Base-by-base conservation (phyloP, 495 filamentous ascomycete genomes). In the Daldinia loculata region DNA sequence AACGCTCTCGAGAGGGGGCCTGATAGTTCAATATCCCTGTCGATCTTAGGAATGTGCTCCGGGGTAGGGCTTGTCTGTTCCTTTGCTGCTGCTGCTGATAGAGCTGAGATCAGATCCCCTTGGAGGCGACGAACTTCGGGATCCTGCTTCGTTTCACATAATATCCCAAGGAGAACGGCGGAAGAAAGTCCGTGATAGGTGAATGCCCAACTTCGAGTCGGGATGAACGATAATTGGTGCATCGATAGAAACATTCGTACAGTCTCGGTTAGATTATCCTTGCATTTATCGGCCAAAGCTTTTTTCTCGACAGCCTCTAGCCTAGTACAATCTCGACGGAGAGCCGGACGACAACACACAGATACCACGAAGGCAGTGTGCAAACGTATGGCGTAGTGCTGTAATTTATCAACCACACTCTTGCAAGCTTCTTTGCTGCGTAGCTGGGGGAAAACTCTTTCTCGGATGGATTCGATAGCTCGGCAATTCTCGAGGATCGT, bases 171-270 rank as follows among this genome's bases (percentile, higher is more conserved):
- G 1, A 91, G 80, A 2, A 91, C 82, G 2, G 89, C 89, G 2
- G 88, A 90, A 34, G 86, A 88, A 19, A 91, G 81, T 8, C 87
- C 87, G 57, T 90, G 87, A 63, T 90, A 89, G 0, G 88, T 86
- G 51, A 90, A 87, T 5, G 88, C 87, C 89, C 89, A 91, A 14
- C 87, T 89, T 22, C 89, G 84, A 6, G 86, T 87, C 0, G 88
- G 88, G 50, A 88, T 89, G 1, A 89, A 82, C 5, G 88, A 89
- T 63, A 90, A 79, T 69, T 89, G 88, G 67, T 89, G 88, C 80
- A 91, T 87, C 12, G 89, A 87, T 6, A 90, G 79, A 75, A 90
- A 91, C 79, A 90, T 89, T 67, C 89, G 84, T 1, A 91, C 87
- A 11, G 88, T 90, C 73, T 90, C 89, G 6, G 85, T 84, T 9